Base-by-base conservation (phyloP, 2,329 filamentous ascomycete genomes). In the Hypoxylon sp. region DNA sequence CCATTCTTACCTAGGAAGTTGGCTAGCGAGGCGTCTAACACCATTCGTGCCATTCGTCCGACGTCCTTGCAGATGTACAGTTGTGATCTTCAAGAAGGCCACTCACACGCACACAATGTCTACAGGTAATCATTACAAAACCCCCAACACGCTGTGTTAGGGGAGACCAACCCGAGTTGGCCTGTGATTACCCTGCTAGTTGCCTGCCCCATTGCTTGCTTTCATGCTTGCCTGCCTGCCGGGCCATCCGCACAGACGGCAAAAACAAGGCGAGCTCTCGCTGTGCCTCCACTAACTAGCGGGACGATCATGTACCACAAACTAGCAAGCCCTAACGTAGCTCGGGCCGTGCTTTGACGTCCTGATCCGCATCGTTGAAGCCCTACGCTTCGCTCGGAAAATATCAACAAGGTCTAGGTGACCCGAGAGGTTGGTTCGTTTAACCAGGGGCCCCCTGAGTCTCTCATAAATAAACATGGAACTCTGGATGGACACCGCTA, bases 381-480 rank as follows among this genome's bases (percentile, higher is more conserved):
- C 44, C 59, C 49, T 27, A 27, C 25, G 25, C 54, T 55, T 56
- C 33, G 35, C 42, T 62, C 40, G 42, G 59, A 30, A 55, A 40
- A 63, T 49, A 57, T 44, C 31, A 40, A 49, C 44, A 55, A 46
- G 58, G 31, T 42, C 14, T 8, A 69, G 37, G 42, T 30, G 59
- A 67, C 67, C 67, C 67, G 67, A 66, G 56, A 54, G 44, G 33
- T 20, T 70, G 67, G 67, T 35, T 69, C 66, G 35, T 60, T 50
- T 55, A 46, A 59, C 33, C 51, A 56, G 55, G 44, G 22, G 35
- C 33, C 44, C 44, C 22, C 17, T 50, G 30, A 40, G 31, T 53
- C 49, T 27, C 37, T 17, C 11, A 6, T 33, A 33, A n/a, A 17
- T 42, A 42, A 42, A 42, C 17, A 22, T 22, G 17, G 11, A 5